These are phyloP conservation scores for Globisporangium apiculatum DNA, from an alignment of 352 stramenopile genomes.

Conservation along the genomic window DNA sequence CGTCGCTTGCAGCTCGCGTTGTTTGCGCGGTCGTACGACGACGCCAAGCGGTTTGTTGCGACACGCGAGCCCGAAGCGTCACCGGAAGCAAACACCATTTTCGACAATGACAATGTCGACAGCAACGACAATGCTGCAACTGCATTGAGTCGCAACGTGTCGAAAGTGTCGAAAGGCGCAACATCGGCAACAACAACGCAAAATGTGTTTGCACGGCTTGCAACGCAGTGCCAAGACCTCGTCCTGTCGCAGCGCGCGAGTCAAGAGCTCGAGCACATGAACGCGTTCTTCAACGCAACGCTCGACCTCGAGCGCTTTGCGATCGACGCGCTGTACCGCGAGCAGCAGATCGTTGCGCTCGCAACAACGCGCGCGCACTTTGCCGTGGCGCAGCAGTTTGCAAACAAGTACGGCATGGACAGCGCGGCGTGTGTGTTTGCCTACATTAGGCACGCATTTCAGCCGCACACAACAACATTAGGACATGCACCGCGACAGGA, in stretches of 20 bases:
- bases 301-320: slow-evolving; percentile 54
- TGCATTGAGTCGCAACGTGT: no score
- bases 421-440: slow-evolving; percentile 52
- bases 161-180: no score
- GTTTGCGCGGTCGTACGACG: slow-evolving; percentile 8
- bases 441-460: slow-evolving; percentile 53
- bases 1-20: slow-evolving; percentile 2
- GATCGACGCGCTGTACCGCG: slow-evolving; percentile 38
- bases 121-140: background rate
- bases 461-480: background rate
- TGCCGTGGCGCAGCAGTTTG: slow-evolving; percentile 40
- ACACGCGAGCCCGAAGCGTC: slow-evolving; percentile 6
- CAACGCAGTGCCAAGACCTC: slow-evolving; percentile 35
- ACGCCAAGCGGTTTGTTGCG: slow-evolving; percentile 7
- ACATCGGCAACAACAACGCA: no score
- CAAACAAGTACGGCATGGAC: slow-evolving; percentile 60
- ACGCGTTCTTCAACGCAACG: slow-evolving; percentile 46
- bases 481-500: background rate
- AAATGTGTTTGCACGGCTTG: slow-evolving; percentile 22
- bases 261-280: slow-evolving; percentile 59
- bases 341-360: slow-evolving; percentile 36
- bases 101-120: slow-evolving; percentile 3
- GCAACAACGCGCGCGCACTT: slow-evolving; percentile 47
- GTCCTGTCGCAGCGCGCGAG: slow-evolving; percentile 45
- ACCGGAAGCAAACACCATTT: background rate